Percentiles rank a stretch among this genome's conserved stretches.
Evolutionary conservation across 2,329 filamentous ascomycete genomes (phyloP).

Genomic region (Pyrenophora teres): DNA sequence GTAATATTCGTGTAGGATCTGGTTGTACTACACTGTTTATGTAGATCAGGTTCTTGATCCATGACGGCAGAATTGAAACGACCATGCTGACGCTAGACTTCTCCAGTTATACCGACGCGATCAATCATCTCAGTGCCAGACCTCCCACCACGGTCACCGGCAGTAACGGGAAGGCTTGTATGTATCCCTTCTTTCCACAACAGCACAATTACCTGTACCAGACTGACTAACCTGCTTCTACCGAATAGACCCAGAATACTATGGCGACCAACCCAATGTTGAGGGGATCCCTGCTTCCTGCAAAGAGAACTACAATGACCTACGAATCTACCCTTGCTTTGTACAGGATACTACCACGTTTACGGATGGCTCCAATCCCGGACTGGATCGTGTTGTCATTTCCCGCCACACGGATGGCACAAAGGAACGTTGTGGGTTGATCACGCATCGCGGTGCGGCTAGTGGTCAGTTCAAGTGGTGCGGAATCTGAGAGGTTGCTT

Average conservation of each 20-base stretch:
- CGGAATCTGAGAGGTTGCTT: too few relatives aligned
- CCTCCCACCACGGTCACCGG: background rate
- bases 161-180: too few relatives aligned
- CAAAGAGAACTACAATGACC: background rate
- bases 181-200: too few relatives aligned
- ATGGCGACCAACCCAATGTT: background rate
- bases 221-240: background rate
- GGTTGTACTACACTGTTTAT: too few relatives aligned
- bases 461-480: too few relatives aligned
- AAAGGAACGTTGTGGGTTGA: too few relatives aligned
- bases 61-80: too few relatives aligned
- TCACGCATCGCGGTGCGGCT: too few relatives aligned
- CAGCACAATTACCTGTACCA: too few relatives aligned
- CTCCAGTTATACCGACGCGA: background rate
- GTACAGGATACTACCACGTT: background rate
- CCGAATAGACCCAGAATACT: background rate
- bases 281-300: background rate
- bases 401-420: too few relatives aligned
- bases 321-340: background rate
- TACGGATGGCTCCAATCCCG: background rate
- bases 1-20: too few relatives aligned
- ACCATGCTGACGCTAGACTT: background rate
- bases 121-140: background rate
- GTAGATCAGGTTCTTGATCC: background rate
- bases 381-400: background rate